Base-by-base conservation (phyloP, 129 eudicot species). In the Saussurea involucrata region DNA sequence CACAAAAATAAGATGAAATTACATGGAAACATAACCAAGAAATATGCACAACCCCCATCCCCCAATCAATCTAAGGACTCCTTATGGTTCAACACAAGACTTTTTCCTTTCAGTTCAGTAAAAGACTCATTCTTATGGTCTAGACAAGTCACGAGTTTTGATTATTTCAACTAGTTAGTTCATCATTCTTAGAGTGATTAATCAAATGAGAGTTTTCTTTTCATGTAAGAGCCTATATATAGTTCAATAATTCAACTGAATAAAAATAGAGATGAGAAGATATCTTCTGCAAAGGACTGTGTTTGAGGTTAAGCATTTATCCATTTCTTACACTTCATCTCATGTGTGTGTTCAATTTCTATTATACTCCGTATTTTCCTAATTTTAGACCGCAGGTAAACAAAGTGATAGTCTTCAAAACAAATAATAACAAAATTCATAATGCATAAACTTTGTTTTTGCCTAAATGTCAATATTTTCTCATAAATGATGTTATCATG, bases 281-380 rank as follows among this genome's bases (percentile, higher is more conserved):
- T 49, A 2, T 49, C 58, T 15, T 49, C 21, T 49, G 58, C 58
- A 49, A 44, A 49, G 58, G 58, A 49, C 58, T 49, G 58, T 49
- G 58, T 49, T 49, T 4, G 18, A 49, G 58, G 15, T 49, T 15
- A 49, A 49, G 21, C 58, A 8, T 6, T 49, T 17, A 49, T 17
- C 58, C 58, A 49, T 17, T 46, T 49, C 21, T 49, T 49, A 49
- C 58, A 49, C 13, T 53, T 64, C 74, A 67, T 67, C 74, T 67
- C 74, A 53, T 46, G 31, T 68, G 12, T 55, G 60, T 49, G 21
- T 28, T 67, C 74, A 46, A 49, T 13, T 15, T 18, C 66, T 61
- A 57, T 32, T 28, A 22, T 15, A 73, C 28, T 55, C 1, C 67
- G 49, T 2, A 53, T 29, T 10, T 72, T 28, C 71, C 65, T 65